Evolutionary conservation across 2,329 filamentous ascomycete genomes (phyloP).

Genomic region (Trichothecium sympodiale): DNA sequence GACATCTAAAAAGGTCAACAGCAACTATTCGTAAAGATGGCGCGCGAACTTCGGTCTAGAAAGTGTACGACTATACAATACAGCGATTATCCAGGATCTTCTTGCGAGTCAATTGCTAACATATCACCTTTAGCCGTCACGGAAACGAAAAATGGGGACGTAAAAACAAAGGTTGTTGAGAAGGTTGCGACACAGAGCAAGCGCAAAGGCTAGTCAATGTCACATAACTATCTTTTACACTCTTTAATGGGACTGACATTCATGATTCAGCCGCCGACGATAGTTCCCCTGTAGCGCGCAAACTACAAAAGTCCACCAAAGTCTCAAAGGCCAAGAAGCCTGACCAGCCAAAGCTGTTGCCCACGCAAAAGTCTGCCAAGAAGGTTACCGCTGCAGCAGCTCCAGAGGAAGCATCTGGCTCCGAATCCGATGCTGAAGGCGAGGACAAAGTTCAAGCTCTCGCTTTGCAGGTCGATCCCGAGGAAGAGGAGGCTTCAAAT

Average conservation of each 20-base stretch:
- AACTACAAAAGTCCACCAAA: slow-evolving; percentile 31
- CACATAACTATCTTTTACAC: not conserved
- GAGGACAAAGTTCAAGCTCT: slow-evolving; percentile 31
- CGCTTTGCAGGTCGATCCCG: slow-evolving; percentile 32
- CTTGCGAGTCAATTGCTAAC: slow-evolving; percentile 8
- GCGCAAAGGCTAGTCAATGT: slow-evolving; percentile 16
- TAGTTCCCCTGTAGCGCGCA: slow-evolving; percentile 22
- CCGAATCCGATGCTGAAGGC: slow-evolving; percentile 26
- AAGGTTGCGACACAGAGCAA: slow-evolving; percentile 25
- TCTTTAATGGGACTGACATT: too few species aligned
- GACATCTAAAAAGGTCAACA: slow-evolving; percentile 1
- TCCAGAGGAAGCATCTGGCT: slow-evolving; percentile 14
- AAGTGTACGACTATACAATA: too few species aligned
- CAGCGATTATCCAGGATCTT: too few species aligned
- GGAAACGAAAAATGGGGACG: slow-evolving; percentile 19
- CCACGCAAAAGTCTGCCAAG: slow-evolving; percentile 12
- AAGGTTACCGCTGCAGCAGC: slow-evolving; percentile 11
- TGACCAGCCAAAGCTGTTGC: slow-evolving; percentile 7
- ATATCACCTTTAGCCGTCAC: slow-evolving; percentile 9
- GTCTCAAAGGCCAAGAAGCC: slow-evolving; percentile 11
- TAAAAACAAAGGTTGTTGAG: slow-evolving; percentile 17
- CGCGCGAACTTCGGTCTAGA: slow-evolving; percentile 9
- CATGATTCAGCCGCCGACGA: slow-evolving; percentile 14
- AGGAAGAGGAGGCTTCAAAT: slow-evolving; percentile 28
- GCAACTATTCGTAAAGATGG: slow-evolving; percentile 2